A percentile compares a stretch with the other conserved stretches of the same genome.
phyloP scores from a whole-genome alignment of 768 basidiomycete genomes.

The Podaxis sp. region DNA sequence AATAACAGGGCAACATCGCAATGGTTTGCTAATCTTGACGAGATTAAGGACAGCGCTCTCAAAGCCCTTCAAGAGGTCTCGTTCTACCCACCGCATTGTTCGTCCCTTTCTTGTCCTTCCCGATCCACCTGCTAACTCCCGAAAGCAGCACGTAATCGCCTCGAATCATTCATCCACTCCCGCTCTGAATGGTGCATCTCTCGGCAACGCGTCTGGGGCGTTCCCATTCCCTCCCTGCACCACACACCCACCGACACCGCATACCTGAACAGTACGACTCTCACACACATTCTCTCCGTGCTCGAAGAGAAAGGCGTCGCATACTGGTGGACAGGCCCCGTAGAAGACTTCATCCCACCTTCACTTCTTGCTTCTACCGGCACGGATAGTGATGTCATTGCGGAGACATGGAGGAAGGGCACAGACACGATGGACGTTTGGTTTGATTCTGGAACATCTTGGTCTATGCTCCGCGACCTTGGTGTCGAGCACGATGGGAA shows the following conservation, averaged over 20 bases:
- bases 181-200: conserved; percentile 99
- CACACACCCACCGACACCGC: conserved; percentile 61
- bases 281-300: conserved; percentile 77
- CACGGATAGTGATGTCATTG: conserved; percentile 21
- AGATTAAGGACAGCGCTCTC: conserved; percentile 77
- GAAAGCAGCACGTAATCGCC: conserved; percentile 73
- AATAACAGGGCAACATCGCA: conserved; percentile 83
- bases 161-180: conserved; percentile 80
- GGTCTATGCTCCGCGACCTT: conserved; percentile 68
- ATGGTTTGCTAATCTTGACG: conserved; percentile 94
- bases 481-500: conserved; percentile 25
- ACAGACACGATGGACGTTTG: conserved; percentile 99
- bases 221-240: conserved; percentile 90
- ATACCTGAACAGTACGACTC: conserved; percentile 59
- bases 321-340: conserved; percentile 92
- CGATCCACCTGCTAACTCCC: background rate
- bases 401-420: conserved; percentile 68
- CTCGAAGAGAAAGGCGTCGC: conserved; percentile 69
- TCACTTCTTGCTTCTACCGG: conserved; percentile 48
- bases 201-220: conserved; percentile 95
- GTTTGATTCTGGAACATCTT: conserved; percentile 97
- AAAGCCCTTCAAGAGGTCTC: conserved; percentile 64
- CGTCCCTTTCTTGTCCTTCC: conserved; percentile 12
- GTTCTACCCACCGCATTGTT: conserved; percentile 80
- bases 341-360: conserved; percentile 78